Conservation (phyloP, 176 grass and related monocot species). For the Bromus sterilis region DNA sequence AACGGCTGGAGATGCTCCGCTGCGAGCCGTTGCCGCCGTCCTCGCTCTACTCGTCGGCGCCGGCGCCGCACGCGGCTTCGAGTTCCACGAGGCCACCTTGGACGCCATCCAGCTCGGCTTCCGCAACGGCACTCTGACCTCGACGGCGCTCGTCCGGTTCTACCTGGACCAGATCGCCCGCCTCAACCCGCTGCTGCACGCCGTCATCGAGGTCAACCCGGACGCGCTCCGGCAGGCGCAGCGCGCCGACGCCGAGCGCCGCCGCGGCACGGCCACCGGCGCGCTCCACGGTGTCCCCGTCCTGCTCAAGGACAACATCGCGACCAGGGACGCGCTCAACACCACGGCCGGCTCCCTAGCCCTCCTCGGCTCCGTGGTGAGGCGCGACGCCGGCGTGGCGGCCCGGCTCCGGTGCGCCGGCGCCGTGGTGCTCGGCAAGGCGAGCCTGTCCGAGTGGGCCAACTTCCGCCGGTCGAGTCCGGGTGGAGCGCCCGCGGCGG, state of each 20-base stretch:
- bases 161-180: slow-evolving; percentile 41
- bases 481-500: slow-evolving; percentile 60
- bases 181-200: slow-evolving; percentile 40
- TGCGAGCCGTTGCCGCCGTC: background rate
- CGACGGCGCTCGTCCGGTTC: slow-evolving; percentile 15
- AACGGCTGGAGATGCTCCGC: too few species aligned
- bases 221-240: slow-evolving; percentile 40
- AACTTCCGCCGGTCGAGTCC: background rate
- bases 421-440: slow-evolving; percentile 53
- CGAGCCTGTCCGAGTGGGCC: slow-evolving; percentile 46
- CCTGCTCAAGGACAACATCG: slow-evolving; percentile 59
- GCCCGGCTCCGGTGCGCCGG: too few species aligned
- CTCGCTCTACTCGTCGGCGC: background rate
- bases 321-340: slow-evolving; percentile 45
- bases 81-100: slow-evolving; percentile 46
- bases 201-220: slow-evolving; percentile 61
- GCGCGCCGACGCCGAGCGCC: slow-evolving; percentile 17
- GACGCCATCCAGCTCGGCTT: slow-evolving; percentile 48
- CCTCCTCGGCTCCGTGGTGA: slow-evolving; percentile 41
- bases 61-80: background rate
- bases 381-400: slow-evolving; percentile 47
- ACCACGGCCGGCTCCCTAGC: slow-evolving; percentile 57
- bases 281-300: slow-evolving; percentile 44
- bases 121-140: too few species aligned
- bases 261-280: background rate